Evolutionary conservation across 768 basidiomycete genomes (phyloP), one percentile per base, ranked within the genome.

Genomic region (Albatrellus ellisii): DNA sequence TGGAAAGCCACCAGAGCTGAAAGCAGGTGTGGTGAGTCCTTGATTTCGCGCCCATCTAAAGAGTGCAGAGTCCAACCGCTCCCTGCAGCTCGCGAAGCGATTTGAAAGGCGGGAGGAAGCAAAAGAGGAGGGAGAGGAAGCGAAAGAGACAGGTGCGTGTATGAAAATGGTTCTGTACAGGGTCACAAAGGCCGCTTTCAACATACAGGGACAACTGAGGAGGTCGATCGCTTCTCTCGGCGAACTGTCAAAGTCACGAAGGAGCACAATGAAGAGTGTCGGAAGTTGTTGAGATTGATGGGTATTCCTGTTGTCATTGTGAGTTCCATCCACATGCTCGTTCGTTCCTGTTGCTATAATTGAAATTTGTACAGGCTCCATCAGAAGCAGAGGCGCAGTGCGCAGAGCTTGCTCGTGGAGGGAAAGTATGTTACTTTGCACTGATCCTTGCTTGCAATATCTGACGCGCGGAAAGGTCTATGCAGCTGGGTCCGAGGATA

Each of bases 361-460:
- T 26, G 29, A 50, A 29, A 39, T 5, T 31, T 22, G 39, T 9
- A 6, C 48, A 98, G 92, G 92, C 95, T 17, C 95, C 95, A 0
- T 94, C 90, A 39, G 95, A 99, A 65, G 95, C 95, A 5, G 95
- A 99, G 59, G 95, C 95, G 1, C 95, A 99, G 56, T 98, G 95
- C 51, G 95, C 95, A 4, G 95, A 98, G 59, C 75, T 99, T 2
- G 92, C 92, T n/a, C 76, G 90, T 25, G 92, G 89, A 18, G 91
- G 89, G 44, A 89, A 94, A 67, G 94, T 82, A 21, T 17, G 8
- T 5, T 43, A 35, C 17, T 36, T 28, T 35, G 7, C 26, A 11
- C 41, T 32, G 36, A 26, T 28, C 28, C 14, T 31, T 5, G n/a
- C 21, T 43, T 29, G 6, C 8, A 34, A 22, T 21, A 36, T 51